Evolutionary conservation across 2,329 filamentous ascomycete genomes (phyloP), one percentile per base, ranked within the genome.

Genomic region (Atkinsonella hypoxylon): DNA sequence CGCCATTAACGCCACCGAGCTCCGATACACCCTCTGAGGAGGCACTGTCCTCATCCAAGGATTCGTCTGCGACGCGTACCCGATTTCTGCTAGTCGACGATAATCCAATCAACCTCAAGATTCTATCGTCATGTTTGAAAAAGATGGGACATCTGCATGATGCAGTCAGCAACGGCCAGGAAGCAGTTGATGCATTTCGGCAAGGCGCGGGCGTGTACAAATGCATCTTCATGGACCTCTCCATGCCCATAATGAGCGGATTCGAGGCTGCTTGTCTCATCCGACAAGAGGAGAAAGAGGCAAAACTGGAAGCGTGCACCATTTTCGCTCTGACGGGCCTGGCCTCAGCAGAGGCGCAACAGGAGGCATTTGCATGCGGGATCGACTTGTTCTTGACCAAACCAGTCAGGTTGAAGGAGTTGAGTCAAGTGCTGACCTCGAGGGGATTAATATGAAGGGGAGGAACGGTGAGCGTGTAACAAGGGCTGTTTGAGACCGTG

Each of bases 191-290:
- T 4, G 54, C 52, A 9, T 65, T 60, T 17, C 49, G 34, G 5
- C 31, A 51, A 11, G 26, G 47, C 9, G 57, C 57, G 0, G 53
- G 48, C 0, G 38, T 49, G 2, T 64, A 58, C 18, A 50, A 48
- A 13, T 58, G 57, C 50, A 55, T 67, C 7, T 55, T 68, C 0
- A 68, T 65, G 51, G 76, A 79, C 54, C 70, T 77, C 3, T 75
- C 68, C 52, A 79, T 79, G 76, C 76, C 76, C 0, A 59, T 77
- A 3, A 71, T 79, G 55, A 70, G 78, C 53, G 72, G 72, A 0
- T 66, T 75, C 8, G 70, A 70, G 12, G 68, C 70, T 0, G 76
- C 74, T 1, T 64, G 68, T 3, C 63, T 62, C 18, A 76, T 77
- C 15, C 68, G 75, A 5, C 65, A 68, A 1, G 66, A 74, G 34